Conservation (phyloP, 2,329 filamentous ascomycete genomes). For the Scolecobasidium constrictum region DNA sequence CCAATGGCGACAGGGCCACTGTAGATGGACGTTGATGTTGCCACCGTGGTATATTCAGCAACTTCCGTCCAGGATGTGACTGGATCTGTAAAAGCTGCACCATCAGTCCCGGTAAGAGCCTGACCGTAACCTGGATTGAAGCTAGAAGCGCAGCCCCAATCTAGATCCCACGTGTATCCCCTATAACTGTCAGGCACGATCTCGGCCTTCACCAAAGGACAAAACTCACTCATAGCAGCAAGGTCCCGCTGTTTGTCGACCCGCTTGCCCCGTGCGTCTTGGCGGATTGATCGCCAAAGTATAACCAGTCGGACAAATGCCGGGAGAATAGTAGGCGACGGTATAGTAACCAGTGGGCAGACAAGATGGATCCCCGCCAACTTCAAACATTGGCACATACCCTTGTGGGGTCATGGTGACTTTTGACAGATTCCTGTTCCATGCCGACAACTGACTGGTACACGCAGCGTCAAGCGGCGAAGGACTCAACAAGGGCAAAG, state of each 20-base stretch:
- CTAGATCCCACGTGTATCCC: too few species aligned
- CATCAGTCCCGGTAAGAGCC: too few species aligned
- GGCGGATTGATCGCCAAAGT: background rate
- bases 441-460: background rate
- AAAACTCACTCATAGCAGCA: background rate
- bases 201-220: too few species aligned
- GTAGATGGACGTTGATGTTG: background rate
- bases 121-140: too few species aligned
- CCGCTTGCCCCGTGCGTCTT: background rate
- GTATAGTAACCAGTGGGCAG: background rate
- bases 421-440: background rate
- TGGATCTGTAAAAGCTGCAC: background rate
- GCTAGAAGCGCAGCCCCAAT: too few species aligned
- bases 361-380: background rate
- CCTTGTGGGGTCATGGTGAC: too few species aligned
- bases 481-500: background rate
- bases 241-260: background rate
- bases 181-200: too few species aligned
- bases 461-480: background rate
- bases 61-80: background rate
- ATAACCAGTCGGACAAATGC: background rate
- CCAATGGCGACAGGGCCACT: background rate
- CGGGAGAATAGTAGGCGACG: conserved; percentile 1
- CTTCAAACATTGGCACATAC: background rate
- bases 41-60: background rate